Base-by-base conservation (phyloP, 441 rosid genomes). In the Populus tomentosa region DNA sequence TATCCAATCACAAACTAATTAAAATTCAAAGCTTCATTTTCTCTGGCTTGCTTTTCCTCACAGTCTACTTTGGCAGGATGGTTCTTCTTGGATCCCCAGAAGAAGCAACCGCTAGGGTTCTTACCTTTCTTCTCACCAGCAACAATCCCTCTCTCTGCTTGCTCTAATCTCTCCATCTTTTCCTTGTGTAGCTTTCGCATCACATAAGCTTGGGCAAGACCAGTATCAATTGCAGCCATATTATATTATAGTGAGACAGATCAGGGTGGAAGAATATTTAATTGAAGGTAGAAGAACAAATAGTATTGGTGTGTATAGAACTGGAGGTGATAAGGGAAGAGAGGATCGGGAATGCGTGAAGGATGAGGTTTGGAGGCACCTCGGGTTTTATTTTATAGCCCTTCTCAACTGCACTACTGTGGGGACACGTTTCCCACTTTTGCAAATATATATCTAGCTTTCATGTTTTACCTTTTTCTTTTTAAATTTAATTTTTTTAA, bases 171-270 rank as follows among this genome's bases (percentile, higher is more conserved):
- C 85, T 83, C 74, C 88, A 83, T 77, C 42, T 85, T 83, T 66
- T 85, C 78, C 64, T 80, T 82, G 56, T 83, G 73, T 1, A 77
- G 6, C 76, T 77, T 70, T 75, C 86, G 71, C 84, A 79, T 66
- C 10, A 70, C 82, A 38, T 85, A 86, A 70, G 35, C 88, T 69
- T 88, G 88, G 7, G 80, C 87, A 1, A 88, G 68, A 50, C 75
- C 67, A 11, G 33, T 16, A 67, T 84, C 86, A 16, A 65, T 53
- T 7, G 66, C 71, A 70, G 76, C 70, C 82, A 72, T 10, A 10
- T 23, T 21, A 2, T 32, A 5, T 32, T n/a, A 20, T 23, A 56
- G 65, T 9, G 56, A 46, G 53, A 46, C 0, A 4, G 53, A 46
- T 0, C 53, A 13, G 20, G 1, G 30, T 28, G 30, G 56, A 1